Evolutionary conservation across 2,329 filamentous ascomycete species (phyloP).

Genomic region (Rosellinia necatrix): DNA sequence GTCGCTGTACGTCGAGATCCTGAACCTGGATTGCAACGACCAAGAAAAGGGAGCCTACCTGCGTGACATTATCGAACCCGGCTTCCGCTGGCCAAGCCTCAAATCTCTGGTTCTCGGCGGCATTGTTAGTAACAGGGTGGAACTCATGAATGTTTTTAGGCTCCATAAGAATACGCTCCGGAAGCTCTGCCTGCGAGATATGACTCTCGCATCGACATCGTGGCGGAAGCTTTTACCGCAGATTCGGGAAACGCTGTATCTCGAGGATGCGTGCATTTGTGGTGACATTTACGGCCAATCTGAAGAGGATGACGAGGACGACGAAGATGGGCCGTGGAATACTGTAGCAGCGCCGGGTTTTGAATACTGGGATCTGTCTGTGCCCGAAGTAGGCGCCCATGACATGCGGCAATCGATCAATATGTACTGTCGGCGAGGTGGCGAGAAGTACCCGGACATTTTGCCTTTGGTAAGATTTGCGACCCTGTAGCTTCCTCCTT

Average conservation of each 20-base stretch:
- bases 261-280: conserved; percentile 35
- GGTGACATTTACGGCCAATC: conserved; percentile 30
- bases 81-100: conserved; percentile 35
- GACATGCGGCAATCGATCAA: conserved; percentile 26
- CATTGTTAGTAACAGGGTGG: conserved; percentile 31
- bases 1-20: conserved; percentile 32
- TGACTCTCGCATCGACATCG: conserved; percentile 32
- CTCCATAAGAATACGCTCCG: conserved; percentile 35
- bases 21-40: conserved; percentile 12
- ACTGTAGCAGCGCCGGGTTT: background rate
- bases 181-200: conserved; percentile 33
- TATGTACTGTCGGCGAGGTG: conserved; percentile 28
- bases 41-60: conserved; percentile 23
- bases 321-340: conserved; percentile 1
- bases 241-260: conserved; percentile 32
- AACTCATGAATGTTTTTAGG: conserved; percentile 32
- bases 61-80: conserved; percentile 32
- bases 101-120: conserved; percentile 31
- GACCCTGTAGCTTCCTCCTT: background rate
- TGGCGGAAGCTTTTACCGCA: conserved; percentile 35
- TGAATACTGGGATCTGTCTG: conserved; percentile 32
- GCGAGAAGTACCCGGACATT: conserved; percentile 26
- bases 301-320: conserved; percentile 28
- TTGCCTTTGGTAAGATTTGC: conserved; percentile 24
- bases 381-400: conserved; percentile 18